Evolutionary conservation across 2,329 filamentous ascomycete genomes (phyloP).

Genomic region (Aschersonia sp.): DNA sequence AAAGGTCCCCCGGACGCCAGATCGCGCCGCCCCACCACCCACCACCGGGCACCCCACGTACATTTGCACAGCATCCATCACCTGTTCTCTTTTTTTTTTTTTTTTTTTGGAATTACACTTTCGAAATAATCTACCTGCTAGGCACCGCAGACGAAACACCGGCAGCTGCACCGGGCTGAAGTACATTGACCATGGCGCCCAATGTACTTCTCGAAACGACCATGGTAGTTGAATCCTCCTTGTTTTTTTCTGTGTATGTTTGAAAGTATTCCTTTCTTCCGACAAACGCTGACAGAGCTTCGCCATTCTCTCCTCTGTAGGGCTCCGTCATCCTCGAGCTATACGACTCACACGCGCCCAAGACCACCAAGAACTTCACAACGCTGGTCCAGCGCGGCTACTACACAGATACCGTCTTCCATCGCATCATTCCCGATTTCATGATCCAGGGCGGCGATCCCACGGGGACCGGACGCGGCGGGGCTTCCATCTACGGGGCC

Average conservation of each 20-base stretch:
- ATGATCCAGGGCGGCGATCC: conserved; percentile 95
- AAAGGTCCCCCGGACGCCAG: too few species aligned
- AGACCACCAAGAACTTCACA: conserved; percentile 76
- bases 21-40: too few species aligned
- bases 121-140: not conserved
- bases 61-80: too few species aligned
- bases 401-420: conserved; percentile 77
- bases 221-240: conserved; percentile 43
- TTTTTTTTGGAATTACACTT: too few species aligned
- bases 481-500: conserved; percentile 77
- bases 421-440: conserved; percentile 90
- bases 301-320: conserved; percentile 25
- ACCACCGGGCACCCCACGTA: too few species aligned
- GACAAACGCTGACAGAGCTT: not conserved
- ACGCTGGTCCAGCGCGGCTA: conserved; percentile 71
- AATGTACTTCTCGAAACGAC: conserved; percentile 72
- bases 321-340: conserved; percentile 78
- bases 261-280: not conserved
- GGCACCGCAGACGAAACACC: not conserved
- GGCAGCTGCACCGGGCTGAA: not conserved
- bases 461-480: conserved; percentile 83
- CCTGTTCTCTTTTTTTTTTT: too few species aligned
- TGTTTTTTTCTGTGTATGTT: too few species aligned
- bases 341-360: conserved; percentile 77
- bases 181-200: conserved; percentile 45